Base-by-base conservation (phyloP, 768 basidiomycete genomes). In the Lactarius akahatsu region DNA sequence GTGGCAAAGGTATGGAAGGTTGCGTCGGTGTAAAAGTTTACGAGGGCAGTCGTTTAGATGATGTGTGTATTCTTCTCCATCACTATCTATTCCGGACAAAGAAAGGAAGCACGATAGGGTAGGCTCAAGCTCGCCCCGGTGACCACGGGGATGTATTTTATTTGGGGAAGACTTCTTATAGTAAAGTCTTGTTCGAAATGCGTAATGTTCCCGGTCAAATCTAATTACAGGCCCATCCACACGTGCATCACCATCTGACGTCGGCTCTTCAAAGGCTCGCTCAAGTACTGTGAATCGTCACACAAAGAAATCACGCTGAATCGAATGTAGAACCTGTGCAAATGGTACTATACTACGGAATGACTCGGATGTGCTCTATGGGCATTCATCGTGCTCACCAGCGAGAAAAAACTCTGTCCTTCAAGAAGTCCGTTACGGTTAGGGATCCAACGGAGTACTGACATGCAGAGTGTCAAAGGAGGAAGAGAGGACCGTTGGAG, bases 1-100 rank as follows among this genome's bases (percentile, higher is more conserved):
- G 74, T 79, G 36, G 82, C 90, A 16, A 86, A 84, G 71, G 82
- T 98, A n/a, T 99, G 96, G 96, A 82, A 73, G 70, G 70, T 87
- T 61, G 66, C 56, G 47, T 16, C 59, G 15, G 23, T 20, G 41
- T 68, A 69, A 50, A 59, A n/a, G 41, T 63, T 69, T 62, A 26
- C 16, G n/a, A 18, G 32, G 32, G 20, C 13, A 15, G 13, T 18
- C 9, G 10, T 36, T 57, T 18, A 20, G 11, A 30, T 34, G 55
- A 6, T 57, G n/a, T 57, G 16, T 57, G 56, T 36, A 23, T 23
- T 23, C 45, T 47, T 15, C 23, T 28, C 13, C 13, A 52, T 52
- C 50, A 15, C 23, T 11, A 52, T 52, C 26, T 50, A 15, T 50
- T 50, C 23, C 13, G 13, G 23, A 50, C 23, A 50, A 50, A 50